A percentile compares a stretch with the other conserved stretches of the same genome.
phyloP scores from a whole-genome alignment of 306 rosid species.

The Gillenia trifoliata region DNA sequence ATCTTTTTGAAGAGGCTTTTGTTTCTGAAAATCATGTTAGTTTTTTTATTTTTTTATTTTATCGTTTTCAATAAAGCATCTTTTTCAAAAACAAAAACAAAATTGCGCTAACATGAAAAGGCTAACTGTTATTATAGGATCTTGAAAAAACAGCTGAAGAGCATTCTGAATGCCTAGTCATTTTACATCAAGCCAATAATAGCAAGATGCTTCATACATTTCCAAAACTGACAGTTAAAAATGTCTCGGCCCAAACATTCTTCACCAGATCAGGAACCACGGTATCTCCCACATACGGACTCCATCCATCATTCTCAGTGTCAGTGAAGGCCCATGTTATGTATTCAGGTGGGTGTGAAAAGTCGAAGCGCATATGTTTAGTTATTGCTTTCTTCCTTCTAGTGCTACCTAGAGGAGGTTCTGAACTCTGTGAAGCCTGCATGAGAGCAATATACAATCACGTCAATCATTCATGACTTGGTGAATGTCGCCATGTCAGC shows the following conservation, averaged over 20 bases:
- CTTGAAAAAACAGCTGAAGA: no score
- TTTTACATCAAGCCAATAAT: background rate
- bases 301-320: background rate
- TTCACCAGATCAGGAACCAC: background rate
- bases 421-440: background rate
- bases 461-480: background rate
- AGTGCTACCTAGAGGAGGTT: no score
- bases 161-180: no score
- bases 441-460: background rate
- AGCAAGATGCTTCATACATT: background rate
- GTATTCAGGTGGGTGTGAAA: background rate
- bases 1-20: no score
- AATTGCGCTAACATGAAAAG: no score
- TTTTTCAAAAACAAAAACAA: no score
- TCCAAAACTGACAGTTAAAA: background rate
- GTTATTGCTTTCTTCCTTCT: no score
- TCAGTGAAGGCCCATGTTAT: background rate
- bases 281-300: background rate
- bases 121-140: no score
- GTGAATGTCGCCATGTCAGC: background rate
- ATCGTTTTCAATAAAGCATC: no score
- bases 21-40: no score
- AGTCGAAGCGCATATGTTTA: background rate
- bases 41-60: no score
- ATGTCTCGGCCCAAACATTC: no score